phyloP scores from a whole-genome alignment of 192 early-diverging fungal species.

The Rhizoclosmatium sp. region DNA sequence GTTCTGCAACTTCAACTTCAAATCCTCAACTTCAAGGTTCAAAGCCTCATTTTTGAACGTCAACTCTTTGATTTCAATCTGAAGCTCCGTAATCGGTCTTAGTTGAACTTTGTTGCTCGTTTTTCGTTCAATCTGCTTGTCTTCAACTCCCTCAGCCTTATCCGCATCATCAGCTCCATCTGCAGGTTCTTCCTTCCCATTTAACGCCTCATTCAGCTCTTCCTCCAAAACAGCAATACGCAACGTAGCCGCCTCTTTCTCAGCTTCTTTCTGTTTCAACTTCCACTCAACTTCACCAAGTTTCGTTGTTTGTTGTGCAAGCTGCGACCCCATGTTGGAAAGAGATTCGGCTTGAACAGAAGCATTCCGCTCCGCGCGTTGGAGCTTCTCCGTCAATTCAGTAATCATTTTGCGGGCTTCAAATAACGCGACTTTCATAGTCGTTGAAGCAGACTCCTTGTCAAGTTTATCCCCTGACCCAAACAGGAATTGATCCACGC shows the following conservation, averaged over 20 bases:
- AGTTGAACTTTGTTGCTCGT: not conserved
- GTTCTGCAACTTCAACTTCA: too few relatives aligned
- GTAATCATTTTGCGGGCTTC: constrained; percentile 25
- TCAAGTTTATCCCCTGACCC: not conserved
- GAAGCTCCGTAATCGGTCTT: not conserved
- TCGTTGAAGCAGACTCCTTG: not conserved
- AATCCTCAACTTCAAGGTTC: not conserved
- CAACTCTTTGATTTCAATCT: not conserved
- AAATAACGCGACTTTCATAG: constrained; percentile 18
- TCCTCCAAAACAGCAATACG: not conserved
- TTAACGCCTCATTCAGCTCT: not conserved
- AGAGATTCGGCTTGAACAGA: constrained; percentile 18
- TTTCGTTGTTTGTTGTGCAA: constrained; percentile 30
- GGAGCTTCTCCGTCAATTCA: constrained; percentile 21
- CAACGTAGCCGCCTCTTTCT: not conserved
- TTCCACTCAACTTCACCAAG: constrained; percentile 37
- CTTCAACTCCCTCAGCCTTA: not conserved
- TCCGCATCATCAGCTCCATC: not conserved
- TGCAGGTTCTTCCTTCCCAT: not conserved
- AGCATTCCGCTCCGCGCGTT: not conserved
- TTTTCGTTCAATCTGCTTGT: not conserved
- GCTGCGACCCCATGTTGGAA: constrained; percentile 25
- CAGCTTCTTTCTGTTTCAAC: constrained; percentile 32
- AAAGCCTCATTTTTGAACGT: not conserved
- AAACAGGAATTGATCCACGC: constrained; percentile 11